A percentile compares a stretch with the other conserved stretches of the same genome.
Conservation (phyloP, 108 stramenopile species). For the Fragilariopsis cylindrus region DNA sequence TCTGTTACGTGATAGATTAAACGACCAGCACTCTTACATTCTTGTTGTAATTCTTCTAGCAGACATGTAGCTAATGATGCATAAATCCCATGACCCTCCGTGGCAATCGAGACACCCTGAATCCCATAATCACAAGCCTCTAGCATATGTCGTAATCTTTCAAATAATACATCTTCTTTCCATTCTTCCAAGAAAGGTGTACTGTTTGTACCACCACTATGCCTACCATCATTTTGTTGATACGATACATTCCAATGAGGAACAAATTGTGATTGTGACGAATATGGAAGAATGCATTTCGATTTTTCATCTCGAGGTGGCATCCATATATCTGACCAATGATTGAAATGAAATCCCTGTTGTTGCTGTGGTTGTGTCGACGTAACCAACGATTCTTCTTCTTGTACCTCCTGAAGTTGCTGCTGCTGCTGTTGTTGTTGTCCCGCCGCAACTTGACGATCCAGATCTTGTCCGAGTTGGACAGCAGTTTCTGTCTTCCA, state of each 20-base stretch:
- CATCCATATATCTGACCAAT: conserved; percentile 75
- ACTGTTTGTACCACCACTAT: conserved; percentile 9
- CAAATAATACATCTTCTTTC: conserved; percentile 50
- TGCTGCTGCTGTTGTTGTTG: not conserved
- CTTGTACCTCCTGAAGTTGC: not conserved
- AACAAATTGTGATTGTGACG: conserved; percentile 31
- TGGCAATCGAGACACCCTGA: conserved; percentile 59
- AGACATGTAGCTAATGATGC: conserved; percentile 63
- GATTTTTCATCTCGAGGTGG: conserved; percentile 56
- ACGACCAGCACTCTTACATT: conserved; percentile 66
- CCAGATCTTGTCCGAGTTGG: conserved; percentile 28
- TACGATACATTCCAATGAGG: conserved; percentile 40
- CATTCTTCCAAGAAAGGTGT: conserved; percentile 13
- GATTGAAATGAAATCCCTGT: not conserved
- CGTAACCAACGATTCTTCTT: not conserved
- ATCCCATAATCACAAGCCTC: conserved; percentile 65
- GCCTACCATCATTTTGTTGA: not conserved
- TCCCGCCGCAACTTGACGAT: not conserved
- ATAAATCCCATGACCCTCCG: conserved; percentile 57
- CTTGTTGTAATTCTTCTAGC: conserved; percentile 71
- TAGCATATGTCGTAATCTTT: conserved; percentile 59
- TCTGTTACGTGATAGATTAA: conserved; percentile 34
- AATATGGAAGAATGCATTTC: conserved; percentile 44
- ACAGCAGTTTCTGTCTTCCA: conserved; percentile 31
- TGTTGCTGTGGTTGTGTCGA: not conserved